Evolutionary conservation across 768 basidiomycete genomes (phyloP).

Genomic region (Lenzites betulinus): DNA sequence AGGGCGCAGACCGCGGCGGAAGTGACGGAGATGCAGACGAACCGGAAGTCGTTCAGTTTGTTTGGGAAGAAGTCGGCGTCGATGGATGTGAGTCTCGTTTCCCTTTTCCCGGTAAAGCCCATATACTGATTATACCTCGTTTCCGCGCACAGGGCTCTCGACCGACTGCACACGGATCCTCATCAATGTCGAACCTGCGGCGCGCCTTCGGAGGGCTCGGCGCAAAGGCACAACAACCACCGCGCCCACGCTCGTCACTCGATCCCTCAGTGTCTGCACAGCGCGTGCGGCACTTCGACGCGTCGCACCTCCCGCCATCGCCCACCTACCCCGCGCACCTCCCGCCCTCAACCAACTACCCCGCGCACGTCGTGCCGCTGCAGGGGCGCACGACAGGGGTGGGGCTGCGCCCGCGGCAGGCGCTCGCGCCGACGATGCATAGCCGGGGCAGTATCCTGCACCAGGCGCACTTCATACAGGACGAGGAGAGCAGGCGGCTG

Average conservation of each 20-base stretch:
- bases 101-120: background rate
- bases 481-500: slow-evolving; percentile 69
- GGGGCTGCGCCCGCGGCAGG: slow-evolving; percentile 35
- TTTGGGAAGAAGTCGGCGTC: slow-evolving; percentile 22
- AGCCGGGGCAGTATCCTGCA: slow-evolving; percentile 56
- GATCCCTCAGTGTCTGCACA: slow-evolving; percentile 36
- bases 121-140: background rate
- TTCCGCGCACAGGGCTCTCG: background rate
- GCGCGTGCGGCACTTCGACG: background rate
- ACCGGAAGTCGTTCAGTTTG: slow-evolving; percentile 36
- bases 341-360: slow-evolving; percentile 2
- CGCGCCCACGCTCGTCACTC: slow-evolving; percentile 27
- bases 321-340: slow-evolving; percentile 11
- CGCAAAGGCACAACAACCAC: slow-evolving; percentile 27
- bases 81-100: slow-evolving; percentile 10
- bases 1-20: slow-evolving; percentile 12
- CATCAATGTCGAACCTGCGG: slow-evolving; percentile 47
- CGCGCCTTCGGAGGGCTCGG: slow-evolving; percentile 42
- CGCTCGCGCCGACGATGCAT: slow-evolving; percentile 62
- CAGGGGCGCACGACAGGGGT: slow-evolving; percentile 17
- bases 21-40: slow-evolving; percentile 23
- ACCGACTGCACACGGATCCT: slow-evolving; percentile 28
- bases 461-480: slow-evolving; percentile 56
- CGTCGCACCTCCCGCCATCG: slow-evolving; percentile 11
- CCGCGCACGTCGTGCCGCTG: slow-evolving; percentile 30